Percentiles rank a stretch among this genome's conserved stretches.
phyloP scores from a whole-genome alignment of 768 basidiomycete species.

The Cystofilobasidium capitatum region DNA sequence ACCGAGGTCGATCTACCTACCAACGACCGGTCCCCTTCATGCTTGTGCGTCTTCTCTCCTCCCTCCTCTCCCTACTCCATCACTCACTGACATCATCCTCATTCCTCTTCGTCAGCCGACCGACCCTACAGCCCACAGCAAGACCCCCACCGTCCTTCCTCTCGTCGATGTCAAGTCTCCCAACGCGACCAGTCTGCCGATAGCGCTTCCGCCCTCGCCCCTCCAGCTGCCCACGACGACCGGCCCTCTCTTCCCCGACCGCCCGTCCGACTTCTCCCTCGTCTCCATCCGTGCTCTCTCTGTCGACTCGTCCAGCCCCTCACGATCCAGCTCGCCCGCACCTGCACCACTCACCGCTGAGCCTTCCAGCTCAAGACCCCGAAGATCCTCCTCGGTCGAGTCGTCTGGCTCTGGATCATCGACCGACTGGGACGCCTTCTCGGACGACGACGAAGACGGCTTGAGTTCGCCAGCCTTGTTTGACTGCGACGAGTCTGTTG shows the following conservation, averaged over 20 bases:
- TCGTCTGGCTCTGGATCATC: neutral
- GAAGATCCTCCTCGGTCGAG: neutral
- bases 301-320: neutral
- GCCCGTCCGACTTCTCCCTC: neutral
- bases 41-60: neutral
- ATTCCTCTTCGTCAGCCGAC: neutral
- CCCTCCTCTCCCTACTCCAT: neutral
- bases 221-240: neutral
- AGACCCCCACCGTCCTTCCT: neutral
- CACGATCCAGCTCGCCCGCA: neutral
- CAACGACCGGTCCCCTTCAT: neutral
- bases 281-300: slow-evolving; percentile 1
- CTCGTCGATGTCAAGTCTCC: neutral
- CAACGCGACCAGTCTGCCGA: neutral
- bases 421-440: slow-evolving; percentile 5
- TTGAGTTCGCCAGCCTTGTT: neutral
- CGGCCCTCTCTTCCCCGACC: neutral
- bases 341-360: neutral
- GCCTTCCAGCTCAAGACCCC: neutral
- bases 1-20: neutral
- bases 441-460: slow-evolving; percentile 1
- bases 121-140: neutral
- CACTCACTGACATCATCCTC: neutral
- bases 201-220: neutral
- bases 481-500: neutral